Evolutionary conservation across 768 basidiomycete species (phyloP).

Genomic region (Trametes coccinea): DNA sequence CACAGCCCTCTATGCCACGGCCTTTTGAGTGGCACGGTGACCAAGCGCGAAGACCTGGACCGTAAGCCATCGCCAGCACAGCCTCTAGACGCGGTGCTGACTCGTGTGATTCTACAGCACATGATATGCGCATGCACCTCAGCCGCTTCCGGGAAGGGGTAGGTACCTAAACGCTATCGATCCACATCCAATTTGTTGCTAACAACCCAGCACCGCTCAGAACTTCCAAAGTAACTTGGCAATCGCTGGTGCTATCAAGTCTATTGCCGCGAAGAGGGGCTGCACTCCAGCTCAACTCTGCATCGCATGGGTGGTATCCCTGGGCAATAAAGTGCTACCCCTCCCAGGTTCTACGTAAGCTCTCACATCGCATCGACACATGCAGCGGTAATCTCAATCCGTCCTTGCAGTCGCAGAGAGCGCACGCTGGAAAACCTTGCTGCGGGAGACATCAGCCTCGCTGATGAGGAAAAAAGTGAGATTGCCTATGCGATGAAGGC

Average conservation of each 20-base stretch:
- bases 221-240: slow-evolving; percentile 35
- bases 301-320: slow-evolving; percentile 40
- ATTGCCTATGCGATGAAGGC: slow-evolving; percentile 35
- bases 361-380: background rate
- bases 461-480: slow-evolving; percentile 7
- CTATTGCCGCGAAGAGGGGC: slow-evolving; percentile 41
- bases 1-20: slow-evolving; percentile 55
- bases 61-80: slow-evolving; percentile 14
- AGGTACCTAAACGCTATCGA: background rate
- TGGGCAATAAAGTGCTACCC: slow-evolving; percentile 43
- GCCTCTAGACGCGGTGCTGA: slow-evolving; percentile 7
- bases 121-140: background rate
- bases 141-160: slow-evolving; percentile 17
- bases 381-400: background rate
- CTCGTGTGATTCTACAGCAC: slow-evolving; percentile 36
- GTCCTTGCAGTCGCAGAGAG: slow-evolving; percentile 7
- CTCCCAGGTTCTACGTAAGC: slow-evolving; percentile 47
- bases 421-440: slow-evolving; percentile 41
- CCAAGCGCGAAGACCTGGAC: slow-evolving; percentile 34
- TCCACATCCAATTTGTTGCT: too few species aligned
- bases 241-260: slow-evolving; percentile 41
- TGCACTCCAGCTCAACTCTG: slow-evolving; percentile 40
- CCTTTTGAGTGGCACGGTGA: slow-evolving; percentile 52
- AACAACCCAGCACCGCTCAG: background rate
- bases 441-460: slow-evolving; percentile 41